phyloP scores from a whole-genome alignment of 495 filamentous ascomycete genomes.

The Glonium stellatum region DNA sequence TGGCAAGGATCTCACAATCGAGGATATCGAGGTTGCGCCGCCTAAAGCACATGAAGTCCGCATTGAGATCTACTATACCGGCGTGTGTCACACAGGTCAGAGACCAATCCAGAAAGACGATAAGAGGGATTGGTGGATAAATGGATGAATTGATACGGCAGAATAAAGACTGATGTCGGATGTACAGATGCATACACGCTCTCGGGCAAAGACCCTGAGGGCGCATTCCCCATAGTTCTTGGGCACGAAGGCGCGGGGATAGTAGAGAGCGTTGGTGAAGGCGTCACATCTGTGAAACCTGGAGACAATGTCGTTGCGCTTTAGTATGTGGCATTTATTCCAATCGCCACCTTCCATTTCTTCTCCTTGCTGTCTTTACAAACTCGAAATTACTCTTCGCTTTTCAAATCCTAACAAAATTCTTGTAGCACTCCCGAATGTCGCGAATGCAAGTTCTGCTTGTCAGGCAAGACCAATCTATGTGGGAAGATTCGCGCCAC shows the following conservation, averaged over 20 bases:
- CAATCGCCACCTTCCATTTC: background rate
- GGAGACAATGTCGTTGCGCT: slow-evolving; percentile 92
- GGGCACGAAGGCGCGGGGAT: slow-evolving; percentile 96
- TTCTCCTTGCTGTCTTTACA: background rate
- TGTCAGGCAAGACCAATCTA: slow-evolving; percentile 97
- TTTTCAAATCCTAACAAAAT: slow-evolving; percentile 2
- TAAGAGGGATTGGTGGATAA: background rate
- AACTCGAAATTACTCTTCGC: background rate
- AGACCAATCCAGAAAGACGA: slow-evolving; percentile 4
- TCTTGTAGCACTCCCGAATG: slow-evolving; percentile 82
- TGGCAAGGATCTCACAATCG: slow-evolving; percentile 76
- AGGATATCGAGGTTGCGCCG: slow-evolving; percentile 85
- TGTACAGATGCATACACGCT: slow-evolving; percentile 87
- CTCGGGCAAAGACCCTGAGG: slow-evolving; percentile 96
- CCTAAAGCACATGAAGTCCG: slow-evolving; percentile 94
- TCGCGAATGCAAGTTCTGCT: slow-evolving; percentile 98
- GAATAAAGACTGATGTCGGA: slow-evolving; percentile 2
- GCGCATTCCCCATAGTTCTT: slow-evolving; percentile 92
- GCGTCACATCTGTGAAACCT: slow-evolving; percentile 86
- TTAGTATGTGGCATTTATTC: slow-evolving; percentile 54
- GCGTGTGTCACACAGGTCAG: slow-evolving; percentile 94
- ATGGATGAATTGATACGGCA: background rate
- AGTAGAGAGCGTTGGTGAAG: slow-evolving; percentile 94
- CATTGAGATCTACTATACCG: slow-evolving; percentile 92
- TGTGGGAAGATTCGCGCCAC: slow-evolving; percentile 98